phyloP scores from a whole-genome alignment of 176 grass and related monocot genomes.

The Pontederia crassipes region DNA sequence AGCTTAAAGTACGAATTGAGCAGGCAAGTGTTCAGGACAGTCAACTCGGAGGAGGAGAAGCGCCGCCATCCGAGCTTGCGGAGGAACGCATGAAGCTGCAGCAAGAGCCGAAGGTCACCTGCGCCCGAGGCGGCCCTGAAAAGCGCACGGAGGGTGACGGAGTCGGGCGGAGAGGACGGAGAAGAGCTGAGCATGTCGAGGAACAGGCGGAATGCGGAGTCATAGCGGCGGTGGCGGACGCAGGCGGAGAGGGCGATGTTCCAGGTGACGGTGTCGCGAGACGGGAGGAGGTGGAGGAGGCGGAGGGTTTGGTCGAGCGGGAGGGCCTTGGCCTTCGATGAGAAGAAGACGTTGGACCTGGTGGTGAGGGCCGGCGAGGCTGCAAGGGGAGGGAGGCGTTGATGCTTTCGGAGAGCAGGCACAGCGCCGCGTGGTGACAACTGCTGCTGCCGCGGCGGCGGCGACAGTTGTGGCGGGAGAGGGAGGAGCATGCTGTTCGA shows the following conservation, averaged over 20 bases:
- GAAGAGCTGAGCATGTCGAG: constrained; percentile 22
- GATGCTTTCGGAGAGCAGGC: no score
- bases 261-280: constrained; percentile 31
- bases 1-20: neutral
- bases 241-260: constrained; percentile 36
- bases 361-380: neutral
- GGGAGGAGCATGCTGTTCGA: no score
- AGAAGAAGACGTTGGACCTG: constrained; percentile 24
- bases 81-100: constrained; percentile 28
- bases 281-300: constrained; percentile 32
- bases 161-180: constrained; percentile 1
- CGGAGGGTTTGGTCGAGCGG: constrained; percentile 16
- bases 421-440: no score
- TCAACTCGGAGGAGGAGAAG: constrained; percentile 5
- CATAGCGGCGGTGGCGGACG: constrained; percentile 14
- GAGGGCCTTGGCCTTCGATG: constrained; percentile 19
- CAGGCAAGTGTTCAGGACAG: constrained; percentile 20
- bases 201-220: constrained; percentile 18
- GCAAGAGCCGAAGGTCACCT: constrained; percentile 7
- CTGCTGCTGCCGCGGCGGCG: no score
- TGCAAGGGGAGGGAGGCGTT: constrained; percentile 1
- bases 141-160: constrained; percentile 26
- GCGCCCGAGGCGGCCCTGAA: constrained; percentile 12
- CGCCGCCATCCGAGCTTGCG: constrained; percentile 5
- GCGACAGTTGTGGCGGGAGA: no score